A percentile compares a stretch with the other conserved stretches of the same genome.
Conservation (phyloP, 768 basidiomycete genomes). For the Hericium alpestre region DNA sequence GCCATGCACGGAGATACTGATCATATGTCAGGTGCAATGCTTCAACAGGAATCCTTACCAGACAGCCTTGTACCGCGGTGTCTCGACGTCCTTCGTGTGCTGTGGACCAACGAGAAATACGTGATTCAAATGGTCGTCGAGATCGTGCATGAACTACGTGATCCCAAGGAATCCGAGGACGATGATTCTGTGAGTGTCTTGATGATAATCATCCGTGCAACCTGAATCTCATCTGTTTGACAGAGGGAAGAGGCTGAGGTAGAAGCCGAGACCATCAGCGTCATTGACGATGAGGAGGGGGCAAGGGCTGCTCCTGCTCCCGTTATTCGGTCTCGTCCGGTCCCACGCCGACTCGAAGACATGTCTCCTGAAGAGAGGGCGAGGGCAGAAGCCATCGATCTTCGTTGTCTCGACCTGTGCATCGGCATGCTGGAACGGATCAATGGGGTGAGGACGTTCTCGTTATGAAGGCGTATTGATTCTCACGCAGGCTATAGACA, state of each 20-base stretch:
- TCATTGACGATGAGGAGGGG: constrained; percentile 23
- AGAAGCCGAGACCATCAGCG: not conserved
- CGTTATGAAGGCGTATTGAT: not conserved
- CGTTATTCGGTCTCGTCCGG: constrained; percentile 13
- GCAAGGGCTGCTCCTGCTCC: constrained; percentile 18
- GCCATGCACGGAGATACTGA: not conserved
- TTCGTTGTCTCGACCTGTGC: constrained; percentile 67
- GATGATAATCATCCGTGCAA: not conserved
- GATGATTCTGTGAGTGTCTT: constrained; percentile 7
- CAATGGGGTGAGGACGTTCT: constrained; percentile 49
- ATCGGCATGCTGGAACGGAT: constrained; percentile 82
- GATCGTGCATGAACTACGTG: constrained; percentile 72
- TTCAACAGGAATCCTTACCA: constrained; percentile 61
- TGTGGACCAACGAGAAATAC: constrained; percentile 70
- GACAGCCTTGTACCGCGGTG: constrained; percentile 59
- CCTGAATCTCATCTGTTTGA: not conserved
- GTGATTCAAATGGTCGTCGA: constrained; percentile 84
- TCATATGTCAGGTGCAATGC: constrained; percentile 59
- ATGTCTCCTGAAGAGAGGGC: constrained; percentile 51
- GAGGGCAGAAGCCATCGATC: constrained; percentile 51
- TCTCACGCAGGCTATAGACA: constrained; percentile 22
- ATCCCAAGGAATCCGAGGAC: constrained; percentile 33
- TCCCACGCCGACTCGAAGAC: constrained; percentile 26
- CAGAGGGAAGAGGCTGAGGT: constrained; percentile 15
- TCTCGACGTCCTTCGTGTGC: constrained; percentile 69